Conservation (phyloP, 2,329 filamentous ascomycete genomes). For the Cucurbitaria berberidis region DNA sequence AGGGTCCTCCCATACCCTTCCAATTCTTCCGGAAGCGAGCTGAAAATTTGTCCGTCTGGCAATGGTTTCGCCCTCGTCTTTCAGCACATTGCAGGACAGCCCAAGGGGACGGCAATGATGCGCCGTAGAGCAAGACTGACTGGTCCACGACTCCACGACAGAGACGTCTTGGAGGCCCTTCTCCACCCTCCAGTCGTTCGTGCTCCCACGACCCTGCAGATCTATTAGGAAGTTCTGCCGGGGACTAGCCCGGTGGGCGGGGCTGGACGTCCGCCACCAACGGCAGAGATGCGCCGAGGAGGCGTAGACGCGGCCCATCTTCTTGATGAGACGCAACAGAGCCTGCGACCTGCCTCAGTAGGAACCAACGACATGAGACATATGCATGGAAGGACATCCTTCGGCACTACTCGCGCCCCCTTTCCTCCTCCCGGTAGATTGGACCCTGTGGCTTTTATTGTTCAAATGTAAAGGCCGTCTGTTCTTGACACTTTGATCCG, state of each 20-base stretch:
- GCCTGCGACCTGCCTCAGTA: not conserved
- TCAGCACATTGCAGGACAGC: too few species aligned
- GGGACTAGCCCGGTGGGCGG: not conserved
- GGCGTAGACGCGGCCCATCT: not conserved
- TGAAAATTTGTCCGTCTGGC: too few species aligned
- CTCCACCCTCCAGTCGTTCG: not conserved
- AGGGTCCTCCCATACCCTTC: not conserved
- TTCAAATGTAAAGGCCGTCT: not conserved
- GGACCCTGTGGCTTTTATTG: not conserved
- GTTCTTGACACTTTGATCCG: not conserved
- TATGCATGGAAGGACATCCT: not conserved
- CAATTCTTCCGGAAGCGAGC: too few species aligned
- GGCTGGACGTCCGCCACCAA: not conserved
- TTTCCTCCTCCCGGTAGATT: not conserved
- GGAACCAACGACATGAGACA: not conserved
- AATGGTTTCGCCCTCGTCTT: not conserved
- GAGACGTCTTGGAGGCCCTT: too few species aligned
- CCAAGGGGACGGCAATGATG: too few species aligned
- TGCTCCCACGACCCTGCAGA: not conserved
- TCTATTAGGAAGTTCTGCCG: not conserved
- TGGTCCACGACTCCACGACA: too few species aligned
- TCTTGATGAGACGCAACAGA: conserved; percentile 7
- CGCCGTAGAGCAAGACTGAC: too few species aligned
- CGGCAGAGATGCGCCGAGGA: conserved; percentile 10
- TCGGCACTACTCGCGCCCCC: not conserved